phyloP scores from a whole-genome alignment of 176 grass and related monocot genomes.

The Raddia distichophylla region DNA sequence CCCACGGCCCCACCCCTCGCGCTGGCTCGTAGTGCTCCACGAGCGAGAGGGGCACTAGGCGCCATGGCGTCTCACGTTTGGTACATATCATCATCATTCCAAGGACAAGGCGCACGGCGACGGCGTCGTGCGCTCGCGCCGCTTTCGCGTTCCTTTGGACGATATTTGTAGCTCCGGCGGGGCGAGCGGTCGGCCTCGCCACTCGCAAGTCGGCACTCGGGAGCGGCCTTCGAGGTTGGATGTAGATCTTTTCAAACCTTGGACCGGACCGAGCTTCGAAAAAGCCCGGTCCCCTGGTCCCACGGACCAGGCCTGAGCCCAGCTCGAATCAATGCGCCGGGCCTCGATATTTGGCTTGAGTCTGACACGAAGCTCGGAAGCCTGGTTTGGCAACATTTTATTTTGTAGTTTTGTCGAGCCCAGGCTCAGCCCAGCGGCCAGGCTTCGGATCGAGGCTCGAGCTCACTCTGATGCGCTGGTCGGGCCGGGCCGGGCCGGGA shows the following conservation, averaged over 20 bases:
- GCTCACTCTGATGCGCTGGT: too few species aligned
- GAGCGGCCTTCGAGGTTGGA: background rate
- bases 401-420: too few species aligned
- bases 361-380: too few species aligned
- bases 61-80: slow-evolving; percentile 18
- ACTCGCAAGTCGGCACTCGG: background rate
- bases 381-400: too few species aligned
- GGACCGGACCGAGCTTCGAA: too few species aligned
- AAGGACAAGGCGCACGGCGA: background rate
- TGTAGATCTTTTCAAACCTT: too few species aligned
- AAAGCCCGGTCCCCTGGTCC: too few species aligned
- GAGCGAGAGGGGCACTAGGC: background rate
- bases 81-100: background rate
- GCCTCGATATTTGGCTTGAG: too few species aligned
- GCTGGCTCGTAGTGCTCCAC: slow-evolving; percentile 31
- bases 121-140: background rate
- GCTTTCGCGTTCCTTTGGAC: background rate
- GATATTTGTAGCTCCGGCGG: background rate
- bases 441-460: too few species aligned
- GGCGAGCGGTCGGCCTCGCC: background rate
- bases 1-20: background rate
- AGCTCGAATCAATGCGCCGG: too few species aligned
- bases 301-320: too few species aligned
- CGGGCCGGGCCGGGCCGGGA: too few species aligned
- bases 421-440: background rate